phyloP scores from a whole-genome alignment of 2,329 filamentous ascomycete genomes.

The Madurella mycetomatis region DNA sequence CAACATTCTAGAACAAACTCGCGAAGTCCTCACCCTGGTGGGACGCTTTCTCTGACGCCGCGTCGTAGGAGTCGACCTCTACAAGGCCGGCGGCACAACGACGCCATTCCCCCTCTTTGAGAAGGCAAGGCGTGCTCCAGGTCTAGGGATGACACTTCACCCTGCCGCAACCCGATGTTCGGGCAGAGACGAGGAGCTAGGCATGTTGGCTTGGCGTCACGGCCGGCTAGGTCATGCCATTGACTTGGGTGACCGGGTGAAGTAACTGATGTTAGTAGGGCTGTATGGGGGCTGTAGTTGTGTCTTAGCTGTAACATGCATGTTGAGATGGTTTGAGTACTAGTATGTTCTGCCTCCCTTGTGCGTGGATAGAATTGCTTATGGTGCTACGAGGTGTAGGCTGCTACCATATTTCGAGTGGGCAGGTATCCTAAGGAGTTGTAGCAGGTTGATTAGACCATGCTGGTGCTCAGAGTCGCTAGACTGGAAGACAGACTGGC shows the following conservation, averaged over 20 bases:
- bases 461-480: slow-evolving; percentile 61
- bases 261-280: slow-evolving; percentile 49
- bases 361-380: background rate
- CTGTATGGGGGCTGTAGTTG: slow-evolving; percentile 65
- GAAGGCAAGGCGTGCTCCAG: slow-evolving; percentile 46
- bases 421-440: slow-evolving; percentile 67
- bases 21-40: slow-evolving; percentile 61
- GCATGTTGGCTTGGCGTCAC: slow-evolving; percentile 59
- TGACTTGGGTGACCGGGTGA: slow-evolving; percentile 60
- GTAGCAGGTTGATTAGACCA: slow-evolving; percentile 53
- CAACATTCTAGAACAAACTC: slow-evolving; percentile 53
- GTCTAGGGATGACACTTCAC: slow-evolving; percentile 66
- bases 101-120: slow-evolving; percentile 55
- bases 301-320: slow-evolving; percentile 80
- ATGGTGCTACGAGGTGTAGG: background rate
- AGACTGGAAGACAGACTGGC: background rate
- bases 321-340: slow-evolving; percentile 64
- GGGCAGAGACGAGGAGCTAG: slow-evolving; percentile 55
- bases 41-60: slow-evolving; percentile 46
- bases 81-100: slow-evolving; percentile 48
- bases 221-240: slow-evolving; percentile 75
- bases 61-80: slow-evolving; percentile 73
- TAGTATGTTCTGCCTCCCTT: slow-evolving; percentile 39
- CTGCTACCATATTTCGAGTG: too few relatives aligned
- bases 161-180: slow-evolving; percentile 67